Evolutionary conservation across 139 green algal species (phyloP).

Genomic region (Pseudopediastrum boryanum): DNA sequence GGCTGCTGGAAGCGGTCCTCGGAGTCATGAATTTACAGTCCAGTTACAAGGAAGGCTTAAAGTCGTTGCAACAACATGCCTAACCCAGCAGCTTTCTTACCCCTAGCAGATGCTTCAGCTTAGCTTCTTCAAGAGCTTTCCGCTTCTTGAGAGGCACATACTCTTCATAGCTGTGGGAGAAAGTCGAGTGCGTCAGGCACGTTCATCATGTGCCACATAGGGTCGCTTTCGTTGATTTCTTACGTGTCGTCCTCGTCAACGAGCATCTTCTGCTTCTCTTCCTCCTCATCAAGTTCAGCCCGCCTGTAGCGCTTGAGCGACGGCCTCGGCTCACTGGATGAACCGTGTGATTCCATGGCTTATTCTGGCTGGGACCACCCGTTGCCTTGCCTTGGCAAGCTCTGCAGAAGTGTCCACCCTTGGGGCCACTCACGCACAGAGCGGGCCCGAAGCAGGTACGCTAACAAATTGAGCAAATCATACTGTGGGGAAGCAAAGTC

Average conservation of each 20-base stretch:
- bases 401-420: background rate
- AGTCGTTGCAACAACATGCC: too few species aligned
- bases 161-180: conserved; percentile 62
- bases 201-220: background rate
- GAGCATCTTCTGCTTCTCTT: conserved; percentile 44
- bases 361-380: background rate
- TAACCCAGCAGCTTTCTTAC: too few species aligned
- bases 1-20: too few species aligned
- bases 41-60: too few species aligned
- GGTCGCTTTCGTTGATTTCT: background rate
- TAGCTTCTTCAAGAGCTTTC: conserved; percentile 69
- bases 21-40: too few species aligned
- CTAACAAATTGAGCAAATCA: background rate
- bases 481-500: too few species aligned
- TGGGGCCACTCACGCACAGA: background rate
- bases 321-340: too few species aligned
- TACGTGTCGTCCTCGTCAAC: conserved; percentile 42
- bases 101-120: conserved; percentile 56
- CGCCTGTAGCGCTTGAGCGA: conserved; percentile 67
- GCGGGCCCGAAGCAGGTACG: background rate
- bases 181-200: background rate
- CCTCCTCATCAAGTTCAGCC: conserved; percentile 72
- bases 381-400: background rate
- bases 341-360: background rate
- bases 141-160: conserved; percentile 92